A percentile compares a stretch with the other conserved stretches of the same genome.
Evolutionary conservation across 2,329 filamentous ascomycete genomes (phyloP).

Genomic region (Trichophaea hybrida): DNA sequence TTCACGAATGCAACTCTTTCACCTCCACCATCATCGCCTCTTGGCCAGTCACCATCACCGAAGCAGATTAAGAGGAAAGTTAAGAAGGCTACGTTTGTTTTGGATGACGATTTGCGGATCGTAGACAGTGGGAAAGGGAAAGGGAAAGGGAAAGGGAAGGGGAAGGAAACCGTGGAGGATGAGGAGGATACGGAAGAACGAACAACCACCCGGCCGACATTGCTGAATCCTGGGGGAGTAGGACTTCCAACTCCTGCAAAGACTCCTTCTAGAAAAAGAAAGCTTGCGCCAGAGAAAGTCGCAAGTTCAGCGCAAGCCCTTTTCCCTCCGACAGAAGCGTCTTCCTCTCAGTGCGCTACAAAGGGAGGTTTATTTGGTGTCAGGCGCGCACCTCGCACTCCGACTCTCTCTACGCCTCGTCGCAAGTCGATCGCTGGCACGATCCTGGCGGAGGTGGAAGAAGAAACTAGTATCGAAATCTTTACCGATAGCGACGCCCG

Average conservation of each 20-base stretch:
- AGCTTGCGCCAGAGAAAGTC: conserved; percentile 37
- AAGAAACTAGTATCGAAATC: conserved; percentile 48
- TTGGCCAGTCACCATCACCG: conserved; percentile 5
- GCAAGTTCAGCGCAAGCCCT: conserved; percentile 34
- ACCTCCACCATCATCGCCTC: conserved; percentile 19
- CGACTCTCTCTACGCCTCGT: conserved; percentile 38
- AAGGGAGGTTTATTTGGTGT: conserved; percentile 1
- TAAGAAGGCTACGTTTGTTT: conserved; percentile 14
- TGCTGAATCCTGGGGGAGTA: conserved; percentile 35
- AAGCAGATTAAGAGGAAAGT: conserved; percentile 8
- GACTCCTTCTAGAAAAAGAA: conserved; percentile 50
- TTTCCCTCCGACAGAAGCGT: conserved; percentile 39
- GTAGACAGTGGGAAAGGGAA: conserved; percentile 7
- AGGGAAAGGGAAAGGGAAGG: conserved; percentile 21
- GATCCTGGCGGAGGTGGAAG: conserved; percentile 37
- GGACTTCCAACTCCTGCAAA: conserved; percentile 62
- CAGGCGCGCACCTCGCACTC: conserved; percentile 34
- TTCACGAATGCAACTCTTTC: conserved; percentile 15
- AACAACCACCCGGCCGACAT: conserved; percentile 20
- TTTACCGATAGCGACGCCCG: conserved; percentile 70
- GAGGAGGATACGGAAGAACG: conserved; percentile 8
- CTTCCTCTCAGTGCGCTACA: conserved; percentile 33
- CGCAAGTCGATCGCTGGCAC: not conserved
- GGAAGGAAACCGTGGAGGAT: conserved; percentile 18
- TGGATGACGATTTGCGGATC: conserved; percentile 7